Conservation (phyloP, 768 basidiomycete species). For the Lyophyllum atratum region DNA sequence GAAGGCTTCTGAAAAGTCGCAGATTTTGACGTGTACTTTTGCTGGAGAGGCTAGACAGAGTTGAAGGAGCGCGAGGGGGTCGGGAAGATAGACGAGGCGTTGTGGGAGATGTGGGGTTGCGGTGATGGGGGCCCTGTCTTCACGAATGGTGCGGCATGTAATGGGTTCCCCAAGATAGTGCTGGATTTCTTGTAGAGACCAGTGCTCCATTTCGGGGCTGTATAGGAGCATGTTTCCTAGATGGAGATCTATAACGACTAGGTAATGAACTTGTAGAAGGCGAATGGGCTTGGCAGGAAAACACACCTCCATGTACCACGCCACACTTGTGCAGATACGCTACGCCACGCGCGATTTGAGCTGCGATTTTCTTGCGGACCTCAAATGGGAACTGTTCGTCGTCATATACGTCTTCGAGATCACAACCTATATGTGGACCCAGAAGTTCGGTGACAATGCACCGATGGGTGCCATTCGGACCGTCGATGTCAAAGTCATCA, state of each 20-base stretch:
- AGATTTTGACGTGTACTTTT: slow-evolving; percentile 6
- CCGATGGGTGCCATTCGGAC: slow-evolving; percentile 17
- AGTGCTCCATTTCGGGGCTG: not conserved
- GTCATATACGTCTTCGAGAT: slow-evolving; percentile 7
- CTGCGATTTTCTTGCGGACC: not conserved
- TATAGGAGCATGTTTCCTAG: not conserved
- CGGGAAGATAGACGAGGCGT: not conserved
- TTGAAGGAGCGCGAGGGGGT: not conserved
- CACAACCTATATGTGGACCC: slow-evolving; percentile 9
- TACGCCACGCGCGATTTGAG: not conserved
- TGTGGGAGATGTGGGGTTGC: not conserved
- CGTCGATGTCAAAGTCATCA: slow-evolving; percentile 14
- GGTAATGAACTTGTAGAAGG: not conserved
- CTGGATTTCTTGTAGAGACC: not conserved
- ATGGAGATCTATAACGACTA: not conserved
- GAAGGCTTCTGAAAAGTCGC: not conserved
- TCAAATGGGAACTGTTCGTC: slow-evolving; percentile 4
- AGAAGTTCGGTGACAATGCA: slow-evolving; percentile 15
- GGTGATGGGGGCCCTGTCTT: not conserved
- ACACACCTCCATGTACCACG: not conserved
- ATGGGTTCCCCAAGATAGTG: not conserved
- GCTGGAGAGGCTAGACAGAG: slow-evolving; percentile 2
- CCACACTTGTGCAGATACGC: not conserved
- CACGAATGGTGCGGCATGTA: not conserved
- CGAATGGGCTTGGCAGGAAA: not conserved